Conservation (phyloP, 2,329 filamentous ascomycete species). For the Zasmidium cellare region DNA sequence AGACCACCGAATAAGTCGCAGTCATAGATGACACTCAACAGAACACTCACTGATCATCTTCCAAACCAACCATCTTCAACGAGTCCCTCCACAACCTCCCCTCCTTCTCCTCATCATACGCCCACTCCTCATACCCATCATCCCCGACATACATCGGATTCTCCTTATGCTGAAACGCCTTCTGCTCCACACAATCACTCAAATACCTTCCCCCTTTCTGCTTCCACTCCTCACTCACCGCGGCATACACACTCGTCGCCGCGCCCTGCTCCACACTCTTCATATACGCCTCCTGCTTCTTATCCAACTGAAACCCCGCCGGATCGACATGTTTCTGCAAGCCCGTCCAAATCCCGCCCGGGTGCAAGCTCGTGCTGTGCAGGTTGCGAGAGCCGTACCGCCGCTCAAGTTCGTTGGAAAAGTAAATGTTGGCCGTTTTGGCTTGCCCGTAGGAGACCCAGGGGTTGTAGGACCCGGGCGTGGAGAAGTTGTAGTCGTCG, state of each 20-base stretch:
- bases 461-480: conserved; percentile 25
- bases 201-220: conserved; percentile 43
- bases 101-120: conserved; percentile 43
- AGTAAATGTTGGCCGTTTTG: conserved; percentile 44
- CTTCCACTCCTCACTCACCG: conserved; percentile 36
- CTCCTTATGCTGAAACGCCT: conserved; percentile 27
- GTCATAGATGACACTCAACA: too few species aligned
- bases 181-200: conserved; percentile 37
- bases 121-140: conserved; percentile 36
- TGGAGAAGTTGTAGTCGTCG: conserved; percentile 40
- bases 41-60: conserved; percentile 7
- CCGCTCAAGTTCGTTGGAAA: conserved; percentile 55
- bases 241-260: conserved; percentile 48
- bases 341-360: conserved; percentile 43
- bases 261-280: conserved; percentile 45
- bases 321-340: conserved; percentile 14
- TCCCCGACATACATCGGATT: conserved; percentile 20
- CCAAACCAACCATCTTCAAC: conserved; percentile 14
- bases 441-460: conserved; percentile 20
- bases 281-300: conserved; percentile 7
- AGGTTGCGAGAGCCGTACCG: conserved; percentile 45
- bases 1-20: too few species aligned
- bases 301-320: conserved; percentile 7
- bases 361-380: conserved; percentile 47
- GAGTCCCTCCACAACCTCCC: conserved; percentile 42